A percentile compares a stretch with the other conserved stretches of the same genome.
Conservation (phyloP, 2,329 filamentous ascomycete genomes). For the Sporothrix luriei region DNA sequence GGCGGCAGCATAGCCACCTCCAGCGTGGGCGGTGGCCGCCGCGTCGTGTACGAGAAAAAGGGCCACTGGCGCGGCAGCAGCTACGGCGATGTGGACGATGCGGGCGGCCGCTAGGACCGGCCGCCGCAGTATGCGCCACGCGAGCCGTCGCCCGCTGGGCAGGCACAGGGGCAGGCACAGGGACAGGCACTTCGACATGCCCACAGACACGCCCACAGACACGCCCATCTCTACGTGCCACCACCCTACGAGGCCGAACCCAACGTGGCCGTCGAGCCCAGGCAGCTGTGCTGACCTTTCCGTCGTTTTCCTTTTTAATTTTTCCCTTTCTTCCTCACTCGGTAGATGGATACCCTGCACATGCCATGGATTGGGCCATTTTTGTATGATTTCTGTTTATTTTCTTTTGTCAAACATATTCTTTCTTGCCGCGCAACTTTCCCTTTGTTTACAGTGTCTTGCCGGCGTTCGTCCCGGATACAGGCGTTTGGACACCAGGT, state of each 20-base stretch:
- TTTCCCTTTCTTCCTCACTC: background rate
- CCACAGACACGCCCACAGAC: background rate
- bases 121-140: slow-evolving; percentile 25
- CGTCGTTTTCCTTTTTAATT: background rate
- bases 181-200: background rate
- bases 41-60: slow-evolving; percentile 36
- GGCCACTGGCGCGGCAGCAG: slow-evolving; percentile 45
- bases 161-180: background rate
- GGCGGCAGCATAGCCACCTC: background rate
- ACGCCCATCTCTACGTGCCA: slow-evolving; percentile 18
- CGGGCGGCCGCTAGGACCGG: slow-evolving; percentile 36
- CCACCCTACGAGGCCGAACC: slow-evolving; percentile 15
- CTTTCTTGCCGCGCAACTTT: background rate
- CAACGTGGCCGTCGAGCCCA: slow-evolving; percentile 8
- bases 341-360: slow-evolving; percentile 21
- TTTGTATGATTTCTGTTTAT: slow-evolving; percentile 1
- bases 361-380: background rate
- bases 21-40: slow-evolving; percentile 27
- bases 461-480: slow-evolving; percentile 4
- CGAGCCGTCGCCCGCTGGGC: background rate
- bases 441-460: background rate
- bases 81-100: slow-evolving; percentile 44
- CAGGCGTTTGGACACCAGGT: slow-evolving; percentile 5
- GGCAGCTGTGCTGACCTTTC: slow-evolving; percentile 25
- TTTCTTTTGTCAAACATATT: background rate